These are phyloP conservation scores for Nyctanthes arbortristis DNA, from an alignment of 257 asterid species.

Conservation along the genomic window DNA sequence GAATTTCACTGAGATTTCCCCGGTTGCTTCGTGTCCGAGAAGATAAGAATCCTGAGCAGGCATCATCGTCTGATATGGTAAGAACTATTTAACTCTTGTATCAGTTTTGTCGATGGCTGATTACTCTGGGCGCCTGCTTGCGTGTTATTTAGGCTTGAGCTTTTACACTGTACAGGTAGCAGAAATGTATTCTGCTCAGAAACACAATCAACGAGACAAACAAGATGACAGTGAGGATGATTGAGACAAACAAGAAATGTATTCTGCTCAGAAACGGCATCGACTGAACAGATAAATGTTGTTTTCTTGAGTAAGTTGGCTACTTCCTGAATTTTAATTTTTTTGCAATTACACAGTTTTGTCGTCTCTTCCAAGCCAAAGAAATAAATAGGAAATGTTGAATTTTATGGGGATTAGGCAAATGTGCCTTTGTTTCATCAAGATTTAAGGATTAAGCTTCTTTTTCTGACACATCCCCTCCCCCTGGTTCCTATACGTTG, in stretches of 20 bases:
- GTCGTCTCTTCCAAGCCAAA: too few species aligned
- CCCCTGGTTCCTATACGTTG: too few species aligned
- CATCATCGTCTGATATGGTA: constrained; percentile 88
- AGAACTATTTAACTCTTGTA: constrained; percentile 9
- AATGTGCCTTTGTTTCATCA: too few species aligned
- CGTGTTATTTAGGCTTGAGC: neutral
- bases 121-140: neutral
- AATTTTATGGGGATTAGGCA: too few species aligned
- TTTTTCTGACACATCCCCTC: too few species aligned
- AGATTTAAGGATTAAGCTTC: too few species aligned
- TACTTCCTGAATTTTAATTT: neutral
- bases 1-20: constrained; percentile 88
- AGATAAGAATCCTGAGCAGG: constrained; percentile 92
- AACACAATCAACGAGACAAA: constrained; percentile 49
- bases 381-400: too few species aligned
- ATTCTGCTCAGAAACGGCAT: constrained; percentile 46
- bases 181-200: constrained; percentile 76
- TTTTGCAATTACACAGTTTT: too few species aligned
- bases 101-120: neutral
- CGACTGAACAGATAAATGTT: constrained; percentile 24
- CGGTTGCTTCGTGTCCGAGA: constrained; percentile 78
- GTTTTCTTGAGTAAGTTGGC: constrained; percentile 27
- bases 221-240: constrained; percentile 61
- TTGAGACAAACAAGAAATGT: constrained; percentile 91
- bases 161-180: constrained; percentile 57